Percentiles rank a stretch among this genome's conserved stretches.
phyloP scores from a whole-genome alignment of 1,284 basidiomycete genomes.

The Leccinum solheimii region DNA sequence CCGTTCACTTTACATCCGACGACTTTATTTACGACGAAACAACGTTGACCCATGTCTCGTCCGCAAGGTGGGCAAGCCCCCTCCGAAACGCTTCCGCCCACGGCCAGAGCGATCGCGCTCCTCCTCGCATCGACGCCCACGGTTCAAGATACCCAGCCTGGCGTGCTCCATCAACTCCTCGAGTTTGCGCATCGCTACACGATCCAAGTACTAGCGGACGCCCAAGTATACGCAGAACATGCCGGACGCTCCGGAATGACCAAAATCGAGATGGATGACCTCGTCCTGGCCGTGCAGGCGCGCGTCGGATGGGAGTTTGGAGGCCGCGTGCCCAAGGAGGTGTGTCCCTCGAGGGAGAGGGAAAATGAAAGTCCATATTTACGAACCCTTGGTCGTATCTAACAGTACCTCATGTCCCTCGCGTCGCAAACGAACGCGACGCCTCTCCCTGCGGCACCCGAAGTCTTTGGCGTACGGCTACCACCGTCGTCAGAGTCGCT shows the following conservation, averaged over 20 bases:
- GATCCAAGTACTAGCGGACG: slow-evolving; percentile 86
- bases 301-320: slow-evolving; percentile 95
- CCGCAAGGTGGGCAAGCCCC: slow-evolving; percentile 35
- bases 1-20: not conserved
- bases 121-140: slow-evolving; percentile 91
- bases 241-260: slow-evolving; percentile 64
- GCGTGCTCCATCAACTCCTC: slow-evolving; percentile 91
- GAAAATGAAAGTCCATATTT: not conserved
- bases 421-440: slow-evolving; percentile 89
- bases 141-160: slow-evolving; percentile 91
- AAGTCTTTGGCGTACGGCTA: slow-evolving; percentile 91
- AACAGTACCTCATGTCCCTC: slow-evolving; percentile 83
- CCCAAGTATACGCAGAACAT: slow-evolving; percentile 92
- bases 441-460: slow-evolving; percentile 90
- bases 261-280: slow-evolving; percentile 88
- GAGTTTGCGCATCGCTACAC: slow-evolving; percentile 98
- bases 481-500: slow-evolving; percentile 83
- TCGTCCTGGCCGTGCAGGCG: slow-evolving; percentile 89
- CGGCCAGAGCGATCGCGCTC: slow-evolving; percentile 90
- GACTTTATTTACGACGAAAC: not conserved
- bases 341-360: slow-evolving; percentile 40
- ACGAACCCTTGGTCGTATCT: not conserved
- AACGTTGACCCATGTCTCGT: slow-evolving; percentile 53
- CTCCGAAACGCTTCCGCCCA: slow-evolving; percentile 79
- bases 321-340: slow-evolving; percentile 93